phyloP scores from a whole-genome alignment of 805 yeast genomes.

The Komagataella populi region DNA sequence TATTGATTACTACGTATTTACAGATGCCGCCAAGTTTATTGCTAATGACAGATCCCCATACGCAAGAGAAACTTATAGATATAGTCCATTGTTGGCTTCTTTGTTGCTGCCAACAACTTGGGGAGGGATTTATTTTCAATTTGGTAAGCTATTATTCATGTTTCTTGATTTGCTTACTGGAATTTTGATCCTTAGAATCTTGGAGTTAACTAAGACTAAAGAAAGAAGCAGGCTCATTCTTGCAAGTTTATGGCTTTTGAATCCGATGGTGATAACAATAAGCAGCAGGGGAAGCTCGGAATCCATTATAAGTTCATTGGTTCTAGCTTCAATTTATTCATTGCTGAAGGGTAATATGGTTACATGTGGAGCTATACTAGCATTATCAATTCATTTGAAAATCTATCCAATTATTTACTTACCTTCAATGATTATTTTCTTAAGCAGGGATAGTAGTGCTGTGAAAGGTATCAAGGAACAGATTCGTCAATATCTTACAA shows the following conservation, averaged over 20 bases:
- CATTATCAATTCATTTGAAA: slow-evolving; percentile 77
- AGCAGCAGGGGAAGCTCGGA: slow-evolving; percentile 92
- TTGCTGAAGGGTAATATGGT: slow-evolving; percentile 20
- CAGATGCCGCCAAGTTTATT: slow-evolving; percentile 79
- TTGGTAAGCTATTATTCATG: slow-evolving; percentile 74
- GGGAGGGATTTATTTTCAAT: slow-evolving; percentile 31
- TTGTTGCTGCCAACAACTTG: slow-evolving; percentile 53
- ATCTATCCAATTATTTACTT: slow-evolving; percentile 84
- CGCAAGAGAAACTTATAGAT: slow-evolving; percentile 75
- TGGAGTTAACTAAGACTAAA: slow-evolving; percentile 11
- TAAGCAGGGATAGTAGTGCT: slow-evolving; percentile 11
- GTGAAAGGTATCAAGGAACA: background rate
- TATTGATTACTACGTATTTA: slow-evolving; percentile 84
- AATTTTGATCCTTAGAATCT: slow-evolving; percentile 30
- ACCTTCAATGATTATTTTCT: slow-evolving; percentile 48
- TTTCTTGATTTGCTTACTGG: slow-evolving; percentile 78
- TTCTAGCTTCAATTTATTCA: slow-evolving; percentile 42
- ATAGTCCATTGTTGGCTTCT: slow-evolving; percentile 88
- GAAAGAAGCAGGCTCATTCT: slow-evolving; percentile 7
- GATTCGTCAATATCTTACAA: background rate
- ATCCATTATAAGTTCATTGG: slow-evolving; percentile 69
- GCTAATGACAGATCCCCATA: slow-evolving; percentile 55
- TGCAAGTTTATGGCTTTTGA: slow-evolving; percentile 63
- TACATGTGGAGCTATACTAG: slow-evolving; percentile 39
- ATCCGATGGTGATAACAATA: slow-evolving; percentile 91